Base-by-base conservation (phyloP, 1,284 basidiomycete species). In the Boletus sp. region DNA sequence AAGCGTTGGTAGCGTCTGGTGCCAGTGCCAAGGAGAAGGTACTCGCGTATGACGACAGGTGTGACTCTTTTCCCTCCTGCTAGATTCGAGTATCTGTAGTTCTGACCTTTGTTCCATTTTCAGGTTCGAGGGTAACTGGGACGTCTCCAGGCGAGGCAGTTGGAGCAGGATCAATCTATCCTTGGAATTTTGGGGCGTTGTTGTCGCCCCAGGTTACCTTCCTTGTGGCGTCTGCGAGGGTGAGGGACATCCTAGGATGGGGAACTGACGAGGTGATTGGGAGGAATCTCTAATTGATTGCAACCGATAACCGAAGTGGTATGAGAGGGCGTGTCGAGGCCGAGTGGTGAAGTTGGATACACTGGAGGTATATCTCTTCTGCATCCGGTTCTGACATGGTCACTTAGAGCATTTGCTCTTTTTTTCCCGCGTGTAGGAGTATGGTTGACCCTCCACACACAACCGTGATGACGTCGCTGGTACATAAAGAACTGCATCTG, bases 211-310 rank as follows among this genome's bases (percentile, higher is more conserved):
- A 74, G 48, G 82, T 80, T 18, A 78, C 82, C 27, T 27, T 27
- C 7, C 9, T 76, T 88, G 79, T 81, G 43, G 80, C 80, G 6
- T 81, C 82, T 29, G 67, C 74, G 11, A 79, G 77, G 7, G 77
- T 83, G 49, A 72, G 75, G 52, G 36, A 18, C 36, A 7, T 37
- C 7, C 6, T 89, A 11, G 87, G 87, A 41, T 89, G 87, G 80
- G 80, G 82, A 54, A 79, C 84, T 7, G 81, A 82, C 47, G 90
- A 91, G 68, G 74, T 92, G 41, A 79, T 90, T 56, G 90, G 89
- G 60, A 80, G 84, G 73, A 78, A 79, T 45, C 70, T 91, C 54
- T 76, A 77, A 64, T 77, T 84, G 64, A 76, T 91, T 60, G 61
- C 79, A 48, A 67, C 66, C 37, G 75, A 68, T 62, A 51, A 55